phyloP scores from a whole-genome alignment of 2,329 filamentous ascomycete species.

The Tolypocladium nubicola region DNA sequence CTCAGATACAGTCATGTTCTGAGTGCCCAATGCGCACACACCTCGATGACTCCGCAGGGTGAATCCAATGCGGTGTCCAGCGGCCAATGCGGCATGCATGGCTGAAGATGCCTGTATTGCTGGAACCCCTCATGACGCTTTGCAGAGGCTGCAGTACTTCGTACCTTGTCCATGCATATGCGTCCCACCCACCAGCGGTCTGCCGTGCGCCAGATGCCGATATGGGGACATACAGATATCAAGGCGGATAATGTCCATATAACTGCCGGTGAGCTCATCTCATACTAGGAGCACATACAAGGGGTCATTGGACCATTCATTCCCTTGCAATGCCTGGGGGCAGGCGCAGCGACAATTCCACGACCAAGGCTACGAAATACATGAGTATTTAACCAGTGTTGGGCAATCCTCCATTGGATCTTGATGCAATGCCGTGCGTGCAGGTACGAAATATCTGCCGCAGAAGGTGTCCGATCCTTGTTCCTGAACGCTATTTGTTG shows the following conservation, averaged over 20 bases:
- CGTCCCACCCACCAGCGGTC: neutral
- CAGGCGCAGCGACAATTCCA: neutral
- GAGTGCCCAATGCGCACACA: too few relatives aligned
- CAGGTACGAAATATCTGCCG: neutral
- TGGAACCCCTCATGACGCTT: neutral
- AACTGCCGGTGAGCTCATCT: neutral
- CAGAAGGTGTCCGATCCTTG: too few relatives aligned
- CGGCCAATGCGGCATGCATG: too few relatives aligned
- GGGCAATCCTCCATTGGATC: neutral
- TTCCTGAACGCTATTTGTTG: neutral
- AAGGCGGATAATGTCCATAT: neutral
- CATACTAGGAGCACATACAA: neutral
- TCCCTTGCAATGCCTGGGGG: neutral
- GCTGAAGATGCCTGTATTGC: neutral
- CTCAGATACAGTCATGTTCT: too few relatives aligned
- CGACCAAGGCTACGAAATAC: neutral
- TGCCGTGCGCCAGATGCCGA: neutral
- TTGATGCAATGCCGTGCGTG: neutral
- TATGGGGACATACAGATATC: neutral
- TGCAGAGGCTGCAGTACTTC: too few relatives aligned
- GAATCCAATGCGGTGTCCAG: too few relatives aligned
- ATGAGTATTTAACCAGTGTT: neutral
- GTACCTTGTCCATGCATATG: neutral
- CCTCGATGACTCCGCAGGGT: too few relatives aligned
- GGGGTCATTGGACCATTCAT: neutral